Evolutionary conservation across 169 alveolate genomes (phyloP).

Genomic region (Eimeria zaria): DNA sequence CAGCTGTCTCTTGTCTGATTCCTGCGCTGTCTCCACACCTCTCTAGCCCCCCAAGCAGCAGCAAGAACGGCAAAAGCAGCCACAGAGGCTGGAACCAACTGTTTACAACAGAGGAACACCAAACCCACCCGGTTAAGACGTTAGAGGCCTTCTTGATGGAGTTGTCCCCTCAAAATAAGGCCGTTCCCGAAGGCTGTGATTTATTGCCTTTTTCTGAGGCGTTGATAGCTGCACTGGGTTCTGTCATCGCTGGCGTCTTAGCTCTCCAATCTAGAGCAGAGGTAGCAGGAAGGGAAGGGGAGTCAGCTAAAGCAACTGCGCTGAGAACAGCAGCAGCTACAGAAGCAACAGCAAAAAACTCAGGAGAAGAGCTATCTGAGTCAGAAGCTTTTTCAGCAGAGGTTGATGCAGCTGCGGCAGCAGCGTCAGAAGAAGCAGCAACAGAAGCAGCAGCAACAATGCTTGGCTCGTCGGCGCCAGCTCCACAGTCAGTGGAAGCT

Average conservation of each 20-base stretch:
- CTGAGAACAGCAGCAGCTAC: background rate
- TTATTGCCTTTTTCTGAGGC: slow-evolving; percentile 2
- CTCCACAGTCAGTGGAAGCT: no score
- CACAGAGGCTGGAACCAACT: background rate
- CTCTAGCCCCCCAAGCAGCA: background rate
- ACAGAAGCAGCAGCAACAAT: background rate
- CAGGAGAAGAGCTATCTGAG: background rate
- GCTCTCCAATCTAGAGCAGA: background rate
- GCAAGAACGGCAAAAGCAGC: slow-evolving; percentile 29
- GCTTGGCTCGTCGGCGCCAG: no score
- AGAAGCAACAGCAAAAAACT: background rate
- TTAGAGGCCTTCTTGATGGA: slow-evolving; percentile 54
- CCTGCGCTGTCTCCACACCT: slow-evolving; percentile 14
- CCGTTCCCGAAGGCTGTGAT: background rate
- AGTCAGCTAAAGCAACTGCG: background rate
- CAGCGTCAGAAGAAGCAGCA: background rate
- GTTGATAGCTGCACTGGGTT: slow-evolving; percentile 9
- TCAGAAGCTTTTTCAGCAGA: background rate
- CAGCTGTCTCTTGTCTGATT: slow-evolving; percentile 32
- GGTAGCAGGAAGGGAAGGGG: background rate
- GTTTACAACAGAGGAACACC: background rate
- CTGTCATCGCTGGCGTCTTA: slow-evolving; percentile 24
- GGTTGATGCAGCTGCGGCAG: background rate
- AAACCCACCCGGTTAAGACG: slow-evolving; percentile 34
- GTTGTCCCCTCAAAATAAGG: slow-evolving; percentile 9